phyloP scores from a whole-genome alignment of 2,329 filamentous ascomycete genomes.

The Botrytis cinerea region DNA sequence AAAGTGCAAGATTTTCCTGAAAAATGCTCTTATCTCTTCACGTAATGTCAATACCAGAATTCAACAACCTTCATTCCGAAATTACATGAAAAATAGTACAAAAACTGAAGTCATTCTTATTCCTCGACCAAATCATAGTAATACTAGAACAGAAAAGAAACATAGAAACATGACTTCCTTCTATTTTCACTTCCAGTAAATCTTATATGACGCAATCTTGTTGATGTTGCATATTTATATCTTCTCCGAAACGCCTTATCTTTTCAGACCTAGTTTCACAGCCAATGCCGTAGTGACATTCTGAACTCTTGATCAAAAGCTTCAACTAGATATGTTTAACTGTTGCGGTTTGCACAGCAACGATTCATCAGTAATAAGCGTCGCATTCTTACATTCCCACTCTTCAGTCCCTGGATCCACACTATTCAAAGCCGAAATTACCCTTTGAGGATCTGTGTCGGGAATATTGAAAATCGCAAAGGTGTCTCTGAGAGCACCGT shows the following conservation, averaged over 20 bases:
- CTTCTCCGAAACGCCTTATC: neutral
- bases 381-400: neutral
- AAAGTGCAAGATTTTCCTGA: neutral
- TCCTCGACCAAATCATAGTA: neutral
- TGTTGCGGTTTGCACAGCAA: neutral
- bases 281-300: neutral
- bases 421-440: neutral
- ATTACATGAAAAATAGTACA: neutral
- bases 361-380: no score
- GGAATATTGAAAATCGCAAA: neutral
- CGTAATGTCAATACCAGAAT: neutral
- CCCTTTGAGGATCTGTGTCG: rapidly evolving
- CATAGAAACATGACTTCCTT: neutral
- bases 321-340: neutral
- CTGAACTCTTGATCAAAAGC: neutral
- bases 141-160: neutral
- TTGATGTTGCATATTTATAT: neutral
- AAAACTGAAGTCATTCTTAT: neutral
- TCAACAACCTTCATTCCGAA: neutral
- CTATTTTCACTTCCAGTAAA: neutral
- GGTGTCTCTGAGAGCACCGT: neutral
- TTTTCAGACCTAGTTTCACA: neutral
- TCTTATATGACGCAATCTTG: neutral
- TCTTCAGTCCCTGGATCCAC: neutral
- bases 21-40: rapidly evolving